phyloP scores from a whole-genome alignment of 805 yeast species.

The Suhomyces pyralidae region DNA sequence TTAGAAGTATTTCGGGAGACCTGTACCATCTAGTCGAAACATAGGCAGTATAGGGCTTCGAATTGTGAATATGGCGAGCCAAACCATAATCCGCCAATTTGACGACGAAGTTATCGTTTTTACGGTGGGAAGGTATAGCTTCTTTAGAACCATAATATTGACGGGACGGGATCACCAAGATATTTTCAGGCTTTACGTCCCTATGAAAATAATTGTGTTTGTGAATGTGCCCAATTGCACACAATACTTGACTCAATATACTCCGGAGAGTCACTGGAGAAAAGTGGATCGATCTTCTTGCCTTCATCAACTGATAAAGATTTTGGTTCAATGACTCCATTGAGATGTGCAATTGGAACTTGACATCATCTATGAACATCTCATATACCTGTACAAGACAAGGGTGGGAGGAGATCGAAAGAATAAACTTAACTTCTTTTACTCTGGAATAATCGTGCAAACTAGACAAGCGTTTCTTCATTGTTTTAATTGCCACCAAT shows the following conservation, averaged over 20 bases:
- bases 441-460: constrained; percentile 38
- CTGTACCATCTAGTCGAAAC: constrained; percentile 87
- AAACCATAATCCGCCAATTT: constrained; percentile 81
- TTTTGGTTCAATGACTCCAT: constrained; percentile 90
- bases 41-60: constrained; percentile 64
- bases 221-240: constrained; percentile 84
- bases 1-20: constrained; percentile 73
- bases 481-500: constrained; percentile 76
- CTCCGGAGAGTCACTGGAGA: constrained; percentile 60
- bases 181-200: constrained; percentile 92
- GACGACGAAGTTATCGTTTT: constrained; percentile 51
- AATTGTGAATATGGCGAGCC: constrained; percentile 57
- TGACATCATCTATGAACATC: constrained; percentile 64
- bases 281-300: constrained; percentile 52
- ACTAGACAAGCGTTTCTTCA: constrained; percentile 51
- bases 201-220: constrained; percentile 68
- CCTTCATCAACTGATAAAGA: constrained; percentile 70
- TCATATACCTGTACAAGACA: constrained; percentile 74
- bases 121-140: constrained; percentile 39
- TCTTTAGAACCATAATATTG: constrained; percentile 48
- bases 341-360: constrained; percentile 66
- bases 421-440: constrained; percentile 66
- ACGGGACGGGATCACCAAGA: constrained; percentile 60
- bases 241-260: constrained; percentile 65
- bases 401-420: constrained; percentile 66